Percentiles rank a stretch among this genome's conserved stretches.
Evolutionary conservation across 2,329 filamentous ascomycete species (phyloP).

Genomic region (Didymella segeticola): DNA sequence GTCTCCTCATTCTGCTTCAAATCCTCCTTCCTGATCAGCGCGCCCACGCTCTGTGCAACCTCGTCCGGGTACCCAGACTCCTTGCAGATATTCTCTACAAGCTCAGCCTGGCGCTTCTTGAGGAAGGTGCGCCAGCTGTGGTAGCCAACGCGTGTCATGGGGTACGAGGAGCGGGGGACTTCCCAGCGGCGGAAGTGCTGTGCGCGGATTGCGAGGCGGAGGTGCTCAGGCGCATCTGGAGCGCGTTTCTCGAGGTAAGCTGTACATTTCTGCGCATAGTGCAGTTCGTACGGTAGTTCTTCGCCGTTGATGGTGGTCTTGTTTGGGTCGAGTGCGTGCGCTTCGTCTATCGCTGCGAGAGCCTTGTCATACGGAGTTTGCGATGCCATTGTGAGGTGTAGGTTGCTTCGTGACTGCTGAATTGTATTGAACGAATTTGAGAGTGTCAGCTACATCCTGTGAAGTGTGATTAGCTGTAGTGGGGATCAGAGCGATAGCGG

Average conservation of each 20-base stretch:
- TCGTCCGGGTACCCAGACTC: slow-evolving; percentile 58
- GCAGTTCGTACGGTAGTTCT: slow-evolving; percentile 74
- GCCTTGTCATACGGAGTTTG: slow-evolving; percentile 52
- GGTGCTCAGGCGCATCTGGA: slow-evolving; percentile 68
- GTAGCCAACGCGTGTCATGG: slow-evolving; percentile 77
- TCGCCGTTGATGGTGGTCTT: slow-evolving; percentile 54
- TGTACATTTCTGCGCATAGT: slow-evolving; percentile 83
- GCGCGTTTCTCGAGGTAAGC: slow-evolving; percentile 69
- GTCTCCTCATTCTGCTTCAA: slow-evolving; percentile 70
- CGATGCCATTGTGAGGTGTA: neutral
- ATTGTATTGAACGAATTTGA: neutral
- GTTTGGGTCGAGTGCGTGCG: slow-evolving; percentile 72
- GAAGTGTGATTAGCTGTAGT: neutral
- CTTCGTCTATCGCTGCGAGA: slow-evolving; percentile 74
- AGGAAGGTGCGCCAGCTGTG: slow-evolving; percentile 79
- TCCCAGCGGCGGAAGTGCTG: slow-evolving; percentile 90
- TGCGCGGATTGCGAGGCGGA: slow-evolving; percentile 79
- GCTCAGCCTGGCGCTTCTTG: slow-evolving; percentile 73
- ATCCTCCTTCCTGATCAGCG: slow-evolving; percentile 80
- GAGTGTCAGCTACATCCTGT: neutral
- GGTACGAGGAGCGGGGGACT: slow-evolving; percentile 74
- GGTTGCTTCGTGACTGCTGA: too few relatives aligned
- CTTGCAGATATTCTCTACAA: slow-evolving; percentile 62
- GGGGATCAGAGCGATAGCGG: neutral
- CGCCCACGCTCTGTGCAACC: slow-evolving; percentile 68